Percentiles rank a stretch among this genome's conserved stretches.
Conservation (phyloP, 179 eudicot genomes). For the Camellia oleifera region DNA sequence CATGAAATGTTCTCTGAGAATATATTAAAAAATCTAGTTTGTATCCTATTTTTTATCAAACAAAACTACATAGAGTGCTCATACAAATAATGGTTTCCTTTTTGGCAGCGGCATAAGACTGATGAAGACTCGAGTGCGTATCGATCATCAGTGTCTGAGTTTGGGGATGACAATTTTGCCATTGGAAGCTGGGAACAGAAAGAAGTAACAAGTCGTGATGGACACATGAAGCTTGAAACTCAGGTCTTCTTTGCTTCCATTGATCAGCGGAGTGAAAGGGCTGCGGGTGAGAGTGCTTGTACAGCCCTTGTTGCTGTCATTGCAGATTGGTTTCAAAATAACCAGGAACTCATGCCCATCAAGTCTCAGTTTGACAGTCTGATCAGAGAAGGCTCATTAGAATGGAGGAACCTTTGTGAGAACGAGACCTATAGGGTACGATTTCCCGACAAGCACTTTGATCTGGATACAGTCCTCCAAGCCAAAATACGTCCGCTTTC, state of each 20-base stretch:
- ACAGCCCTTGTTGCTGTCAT: slow-evolving; percentile 90
- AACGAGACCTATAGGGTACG: slow-evolving; percentile 47
- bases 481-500: slow-evolving; percentile 70
- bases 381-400: slow-evolving; percentile 79
- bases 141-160: slow-evolving; percentile 51
- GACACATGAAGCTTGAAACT: slow-evolving; percentile 68
- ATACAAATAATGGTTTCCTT: neutral
- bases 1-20: neutral
- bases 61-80: neutral
- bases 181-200: slow-evolving; percentile 81
- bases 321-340: slow-evolving; percentile 79
- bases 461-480: slow-evolving; percentile 70
- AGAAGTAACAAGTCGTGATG: slow-evolving; percentile 75
- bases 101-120: slow-evolving; percentile 48
- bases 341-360: slow-evolving; percentile 63
- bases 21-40: neutral
- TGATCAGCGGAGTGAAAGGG: slow-evolving; percentile 83
- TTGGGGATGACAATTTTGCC: slow-evolving; percentile 84
- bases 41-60: neutral
- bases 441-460: slow-evolving; percentile 91
- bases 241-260: slow-evolving; percentile 82
- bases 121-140: slow-evolving; percentile 52
- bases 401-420: slow-evolving; percentile 83
- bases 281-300: slow-evolving; percentile 93
- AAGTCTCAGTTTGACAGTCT: slow-evolving; percentile 75